Evolutionary conservation across 2,329 filamentous ascomycete species (phyloP).

Genomic region (Pezicula radicicola): DNA sequence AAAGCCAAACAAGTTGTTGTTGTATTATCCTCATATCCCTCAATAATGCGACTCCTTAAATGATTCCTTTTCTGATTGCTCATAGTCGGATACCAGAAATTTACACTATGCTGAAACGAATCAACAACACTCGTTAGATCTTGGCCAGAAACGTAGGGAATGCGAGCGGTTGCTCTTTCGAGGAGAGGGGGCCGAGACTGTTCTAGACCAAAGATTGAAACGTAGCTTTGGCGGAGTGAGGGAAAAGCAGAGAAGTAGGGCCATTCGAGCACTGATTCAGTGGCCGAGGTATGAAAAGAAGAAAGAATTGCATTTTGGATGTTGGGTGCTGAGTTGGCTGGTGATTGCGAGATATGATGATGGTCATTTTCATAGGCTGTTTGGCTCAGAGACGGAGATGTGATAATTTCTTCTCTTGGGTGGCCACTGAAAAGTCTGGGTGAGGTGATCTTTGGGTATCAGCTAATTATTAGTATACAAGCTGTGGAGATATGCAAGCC

Average conservation of each 20-base stretch:
- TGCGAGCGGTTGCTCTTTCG: slow-evolving; percentile 32
- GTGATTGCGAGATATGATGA: not conserved
- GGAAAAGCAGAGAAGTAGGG: slow-evolving; percentile 45
- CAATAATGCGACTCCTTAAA: slow-evolving; percentile 30
- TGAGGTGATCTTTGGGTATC: not conserved
- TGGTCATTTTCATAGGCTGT: not conserved
- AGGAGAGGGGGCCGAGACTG: slow-evolving; percentile 35
- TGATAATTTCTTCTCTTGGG: not conserved
- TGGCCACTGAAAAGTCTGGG: not conserved
- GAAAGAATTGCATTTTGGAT: slow-evolving; percentile 44
- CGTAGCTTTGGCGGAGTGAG: slow-evolving; percentile 37
- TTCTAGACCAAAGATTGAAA: slow-evolving; percentile 46
- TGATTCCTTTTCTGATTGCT: slow-evolving; percentile 32
- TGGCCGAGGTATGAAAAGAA: slow-evolving; percentile 47
- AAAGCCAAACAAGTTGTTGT: slow-evolving; percentile 39
- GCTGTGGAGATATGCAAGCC: not conserved
- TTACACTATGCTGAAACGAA: slow-evolving; percentile 43
- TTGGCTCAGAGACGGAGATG: not conserved
- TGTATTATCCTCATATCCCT: slow-evolving; percentile 34
- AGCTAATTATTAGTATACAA: not conserved
- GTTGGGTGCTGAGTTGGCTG: not conserved
- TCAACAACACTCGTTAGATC: slow-evolving; percentile 40
- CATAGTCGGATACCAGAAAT: slow-evolving; percentile 52
- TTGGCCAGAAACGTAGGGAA: slow-evolving; percentile 38
- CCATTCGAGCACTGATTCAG: slow-evolving; percentile 49